Evolutionary conservation across 306 rosid genomes (phyloP), one percentile per base, ranked within the genome.

Genomic region (Gastrolobium bilobum): DNA sequence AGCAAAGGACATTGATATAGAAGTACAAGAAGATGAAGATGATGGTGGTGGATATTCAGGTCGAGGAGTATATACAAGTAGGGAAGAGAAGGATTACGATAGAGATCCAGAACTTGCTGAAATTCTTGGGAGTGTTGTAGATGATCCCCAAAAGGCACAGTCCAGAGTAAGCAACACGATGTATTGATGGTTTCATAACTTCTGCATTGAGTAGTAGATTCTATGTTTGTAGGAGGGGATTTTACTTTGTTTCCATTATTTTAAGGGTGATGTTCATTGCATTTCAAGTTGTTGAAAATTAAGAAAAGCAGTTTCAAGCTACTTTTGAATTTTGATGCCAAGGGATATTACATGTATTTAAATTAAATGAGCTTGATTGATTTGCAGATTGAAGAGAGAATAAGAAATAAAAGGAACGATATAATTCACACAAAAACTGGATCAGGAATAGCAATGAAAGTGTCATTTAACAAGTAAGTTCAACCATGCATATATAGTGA

Each of bases 391-490:
- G 92, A 94, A 77, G 97, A 89, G 29, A 91, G 98, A 92, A 57
- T 94, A 54, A 88, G 91, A 84, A 92, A 83, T 85, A 94, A 94
- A 66, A 88, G 97, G 90, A 88, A 84, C 79, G 91, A 88, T 80
- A 88, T 94, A 73, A 81, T 94, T 84, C 98, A 94, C 61, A 61
- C 97, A 53, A 94, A 94, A 84, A 89, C 93, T 31, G 98, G 98
- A 66, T 91, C 98, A 47, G 89, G 82, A 44, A 50, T 66, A 70
- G 91, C 95, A 42, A 82, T 92, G 89, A 89, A 83, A 76, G 97
- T 94, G 48, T 80, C 85, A 53, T 87, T 92, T 89, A 89, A 91
- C 81, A 87, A 91, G 98, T 94, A 84, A 81, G 93, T 77, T 82
- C 35, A 67, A 84, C 37, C 10, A 39, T 58, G 38, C 44, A 66